Conservation (phyloP, 257 asterid species). For the Nyctanthes arbortristis region DNA sequence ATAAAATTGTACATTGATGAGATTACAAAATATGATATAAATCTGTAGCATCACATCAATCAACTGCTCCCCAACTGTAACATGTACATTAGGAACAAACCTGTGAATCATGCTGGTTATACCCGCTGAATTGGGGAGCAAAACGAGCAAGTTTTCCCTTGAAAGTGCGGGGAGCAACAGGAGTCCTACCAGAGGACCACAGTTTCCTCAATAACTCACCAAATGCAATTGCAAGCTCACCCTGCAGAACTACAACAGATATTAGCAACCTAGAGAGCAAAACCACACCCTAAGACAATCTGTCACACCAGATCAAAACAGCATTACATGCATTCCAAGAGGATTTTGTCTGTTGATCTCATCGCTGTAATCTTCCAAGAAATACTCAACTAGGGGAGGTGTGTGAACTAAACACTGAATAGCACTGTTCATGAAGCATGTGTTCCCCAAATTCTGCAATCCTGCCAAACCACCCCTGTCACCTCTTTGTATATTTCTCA, state of each 20-base stretch:
- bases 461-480: constrained; percentile 93
- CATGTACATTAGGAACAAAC: constrained; percentile 34
- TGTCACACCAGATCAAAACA: constrained; percentile 27
- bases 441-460: constrained; percentile 91
- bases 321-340: constrained; percentile 87
- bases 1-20: background rate
- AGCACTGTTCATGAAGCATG: constrained; percentile 98
- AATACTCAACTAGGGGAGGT: constrained; percentile 77
- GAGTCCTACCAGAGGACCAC: constrained; percentile 87
- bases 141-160: constrained; percentile 91
- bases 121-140: constrained; percentile 99
- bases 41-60: constrained; percentile 6
- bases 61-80: background rate
- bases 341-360: constrained; percentile 88
- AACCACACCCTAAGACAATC: constrained; percentile 9
- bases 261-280: constrained; percentile 29
- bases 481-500: constrained; percentile 45
- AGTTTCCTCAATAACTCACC: constrained; percentile 91
- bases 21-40: background rate
- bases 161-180: constrained; percentile 90
- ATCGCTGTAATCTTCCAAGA: constrained; percentile 75
- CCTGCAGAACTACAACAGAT: constrained; percentile 56
- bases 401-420: constrained; percentile 98
- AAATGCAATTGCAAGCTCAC: constrained; percentile 95
- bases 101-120: constrained; percentile 99